Percentiles rank a stretch among this genome's conserved stretches.
Conservation (phyloP, 192 early-diverging fungal species). For the Cetraspora pellucida region DNA sequence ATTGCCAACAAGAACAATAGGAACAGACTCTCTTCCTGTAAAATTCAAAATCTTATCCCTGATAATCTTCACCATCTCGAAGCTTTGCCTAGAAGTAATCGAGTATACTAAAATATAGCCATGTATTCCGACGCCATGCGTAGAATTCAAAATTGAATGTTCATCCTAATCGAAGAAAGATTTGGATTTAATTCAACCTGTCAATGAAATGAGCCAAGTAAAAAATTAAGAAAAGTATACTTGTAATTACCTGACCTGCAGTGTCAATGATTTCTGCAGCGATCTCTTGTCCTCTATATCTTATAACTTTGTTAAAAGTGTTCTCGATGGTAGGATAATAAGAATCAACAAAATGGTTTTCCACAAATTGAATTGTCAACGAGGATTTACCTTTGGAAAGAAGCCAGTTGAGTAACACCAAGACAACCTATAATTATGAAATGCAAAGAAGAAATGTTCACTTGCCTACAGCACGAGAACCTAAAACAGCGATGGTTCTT, state of each 20-base stretch:
- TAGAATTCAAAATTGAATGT: slow-evolving; percentile 89
- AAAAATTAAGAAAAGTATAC: neutral
- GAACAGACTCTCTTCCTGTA: slow-evolving; percentile 87
- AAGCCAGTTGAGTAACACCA: slow-evolving; percentile 12
- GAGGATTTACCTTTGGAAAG: slow-evolving; percentile 74
- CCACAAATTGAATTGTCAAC: slow-evolving; percentile 90
- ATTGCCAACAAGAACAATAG: slow-evolving; percentile 90
- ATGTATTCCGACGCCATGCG: slow-evolving; percentile 87
- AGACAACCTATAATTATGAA: neutral
- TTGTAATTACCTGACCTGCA: slow-evolving; percentile 79
- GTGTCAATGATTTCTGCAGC: slow-evolving; percentile 92
- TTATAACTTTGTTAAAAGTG: slow-evolving; percentile 85
- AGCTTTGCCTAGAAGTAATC: slow-evolving; percentile 78
- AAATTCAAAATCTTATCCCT: slow-evolving; percentile 94
- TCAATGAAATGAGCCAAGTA: neutral
- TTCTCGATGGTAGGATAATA: slow-evolving; percentile 98
- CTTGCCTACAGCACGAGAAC: slow-evolving; percentile 76
- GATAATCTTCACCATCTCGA: slow-evolving; percentile 89
- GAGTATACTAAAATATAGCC: slow-evolving; percentile 96
- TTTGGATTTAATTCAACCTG: neutral
- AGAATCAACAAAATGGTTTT: slow-evolving; percentile 86
- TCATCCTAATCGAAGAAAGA: slow-evolving; percentile 69
- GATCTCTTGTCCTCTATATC: slow-evolving; percentile 81
- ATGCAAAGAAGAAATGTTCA: neutral
- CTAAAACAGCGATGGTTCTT: slow-evolving; percentile 80